Conservation (phyloP, 176 grass and related monocot species). For the Calamus simplicifolius region DNA sequence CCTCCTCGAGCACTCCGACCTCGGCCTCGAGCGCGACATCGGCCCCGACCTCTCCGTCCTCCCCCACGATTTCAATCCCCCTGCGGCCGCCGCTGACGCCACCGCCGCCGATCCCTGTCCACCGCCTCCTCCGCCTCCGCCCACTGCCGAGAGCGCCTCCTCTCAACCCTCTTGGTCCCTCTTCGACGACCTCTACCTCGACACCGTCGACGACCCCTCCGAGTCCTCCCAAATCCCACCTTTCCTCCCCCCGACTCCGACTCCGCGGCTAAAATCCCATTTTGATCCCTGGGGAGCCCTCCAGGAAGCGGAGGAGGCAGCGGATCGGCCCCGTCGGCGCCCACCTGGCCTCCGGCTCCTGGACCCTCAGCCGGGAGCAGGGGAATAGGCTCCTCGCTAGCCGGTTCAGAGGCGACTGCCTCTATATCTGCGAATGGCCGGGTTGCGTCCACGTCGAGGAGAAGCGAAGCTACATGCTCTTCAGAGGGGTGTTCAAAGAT, state of each 20-base stretch:
- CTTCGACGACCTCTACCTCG: conserved; percentile 82
- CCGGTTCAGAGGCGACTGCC: conserved; percentile 71
- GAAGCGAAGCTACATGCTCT: conserved; percentile 94
- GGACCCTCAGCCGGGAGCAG: conserved; percentile 79
- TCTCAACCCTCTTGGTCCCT: conserved; percentile 43
- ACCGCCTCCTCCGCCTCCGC: not conserved
- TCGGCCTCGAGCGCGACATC: conserved; percentile 88
- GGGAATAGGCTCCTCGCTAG: conserved; percentile 83
- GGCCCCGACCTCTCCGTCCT: conserved; percentile 46
- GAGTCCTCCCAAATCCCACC: conserved; percentile 27
- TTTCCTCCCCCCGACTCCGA: not conserved
- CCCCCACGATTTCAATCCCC: not conserved
- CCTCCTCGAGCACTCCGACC: conserved; percentile 61
- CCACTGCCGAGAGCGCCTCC: not conserved
- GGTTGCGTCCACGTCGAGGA: conserved; percentile 78
- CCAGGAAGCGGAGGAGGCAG: conserved; percentile 23
- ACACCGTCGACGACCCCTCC: conserved; percentile 67
- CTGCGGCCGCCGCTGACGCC: too few relatives aligned
- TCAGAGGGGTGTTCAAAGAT: conserved; percentile 79
- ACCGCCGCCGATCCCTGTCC: too few relatives aligned
- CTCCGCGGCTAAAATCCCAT: not conserved
- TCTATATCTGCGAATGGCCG: conserved; percentile 94
- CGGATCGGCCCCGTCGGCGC: conserved; percentile 44
- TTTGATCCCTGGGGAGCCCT: not conserved
- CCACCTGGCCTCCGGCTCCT: conserved; percentile 63